Evolutionary conservation across 805 yeast species (phyloP).

Genomic region (Starmerella sp.): DNA sequence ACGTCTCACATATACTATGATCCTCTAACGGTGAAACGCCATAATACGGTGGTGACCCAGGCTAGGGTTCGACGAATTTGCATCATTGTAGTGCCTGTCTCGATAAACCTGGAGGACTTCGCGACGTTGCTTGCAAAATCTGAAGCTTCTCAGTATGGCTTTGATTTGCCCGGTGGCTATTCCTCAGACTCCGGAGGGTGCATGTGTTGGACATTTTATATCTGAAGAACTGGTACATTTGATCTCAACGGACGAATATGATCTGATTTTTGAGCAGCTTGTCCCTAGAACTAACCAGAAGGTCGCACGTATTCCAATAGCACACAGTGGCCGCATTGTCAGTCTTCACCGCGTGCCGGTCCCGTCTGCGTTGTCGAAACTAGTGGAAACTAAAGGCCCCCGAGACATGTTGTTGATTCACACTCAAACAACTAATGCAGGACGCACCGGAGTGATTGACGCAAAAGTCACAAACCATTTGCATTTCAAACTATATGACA

Average conservation of each 20-base stretch:
- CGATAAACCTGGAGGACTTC: too few species aligned
- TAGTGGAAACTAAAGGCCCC: background rate
- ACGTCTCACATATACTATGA: too few species aligned
- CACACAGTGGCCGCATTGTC: background rate
- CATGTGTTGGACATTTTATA: slow-evolving; percentile 10
- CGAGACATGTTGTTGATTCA: background rate
- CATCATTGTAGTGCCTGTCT: background rate
- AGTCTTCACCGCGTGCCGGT: background rate
- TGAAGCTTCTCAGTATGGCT: slow-evolving; percentile 2
- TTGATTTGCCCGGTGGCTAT: background rate
- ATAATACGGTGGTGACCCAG: too few species aligned
- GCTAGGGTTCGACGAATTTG: too few species aligned
- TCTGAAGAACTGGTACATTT: background rate
- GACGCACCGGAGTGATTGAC: background rate
- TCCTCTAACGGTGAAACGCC: too few species aligned
- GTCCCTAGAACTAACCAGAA: background rate
- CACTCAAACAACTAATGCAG: background rate
- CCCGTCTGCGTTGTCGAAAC: background rate
- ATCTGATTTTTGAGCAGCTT: slow-evolving; percentile 4
- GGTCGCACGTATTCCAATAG: background rate
- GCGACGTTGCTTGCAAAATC: too few species aligned
- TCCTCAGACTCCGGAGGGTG: background rate
- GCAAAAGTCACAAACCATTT: background rate
- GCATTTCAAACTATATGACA: background rate
- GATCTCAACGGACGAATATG: slow-evolving; percentile 5